Evolutionary conservation across 2,329 filamentous ascomycete species (phyloP).

Genomic region (Fusarium heterosporum): DNA sequence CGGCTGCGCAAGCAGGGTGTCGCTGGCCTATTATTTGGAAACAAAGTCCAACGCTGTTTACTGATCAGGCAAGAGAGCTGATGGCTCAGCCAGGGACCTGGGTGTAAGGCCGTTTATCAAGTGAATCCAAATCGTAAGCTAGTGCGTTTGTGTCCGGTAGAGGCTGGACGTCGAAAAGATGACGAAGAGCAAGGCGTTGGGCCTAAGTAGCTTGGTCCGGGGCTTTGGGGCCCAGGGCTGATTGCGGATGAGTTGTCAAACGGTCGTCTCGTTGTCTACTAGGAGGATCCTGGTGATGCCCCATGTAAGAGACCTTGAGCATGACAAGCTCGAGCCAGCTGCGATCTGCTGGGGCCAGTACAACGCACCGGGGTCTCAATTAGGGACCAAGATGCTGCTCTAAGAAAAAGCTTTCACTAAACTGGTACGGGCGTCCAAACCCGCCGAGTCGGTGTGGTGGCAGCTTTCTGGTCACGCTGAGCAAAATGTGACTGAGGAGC

Average conservation of each 20-base stretch:
- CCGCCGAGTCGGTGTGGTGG: slow-evolving; percentile 44
- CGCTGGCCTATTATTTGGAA: slow-evolving; percentile 47
- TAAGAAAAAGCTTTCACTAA: slow-evolving; percentile 38
- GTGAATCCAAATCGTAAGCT: slow-evolving; percentile 47
- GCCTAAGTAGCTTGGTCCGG: slow-evolving; percentile 46
- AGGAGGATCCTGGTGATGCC: slow-evolving; percentile 55
- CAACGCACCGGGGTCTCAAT: slow-evolving; percentile 57
- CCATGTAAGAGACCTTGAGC: slow-evolving; percentile 54
- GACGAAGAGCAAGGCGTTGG: slow-evolving; percentile 48
- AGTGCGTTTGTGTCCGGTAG: slow-evolving; percentile 48
- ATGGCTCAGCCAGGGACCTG: slow-evolving; percentile 47
- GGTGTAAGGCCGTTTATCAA: slow-evolving; percentile 49
- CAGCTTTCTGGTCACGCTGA: slow-evolving; percentile 42
- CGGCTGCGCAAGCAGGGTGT: slow-evolving; percentile 45
- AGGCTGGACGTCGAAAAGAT: slow-evolving; percentile 46
- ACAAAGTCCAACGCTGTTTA: slow-evolving; percentile 44
- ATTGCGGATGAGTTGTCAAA: slow-evolving; percentile 53
- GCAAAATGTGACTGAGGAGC: slow-evolving; percentile 39
- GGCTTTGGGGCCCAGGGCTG: slow-evolving; percentile 49
- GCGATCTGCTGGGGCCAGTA: slow-evolving; percentile 52
- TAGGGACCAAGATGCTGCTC: slow-evolving; percentile 42
- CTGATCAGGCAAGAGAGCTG: slow-evolving; percentile 48
- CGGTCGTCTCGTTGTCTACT: slow-evolving; percentile 53
- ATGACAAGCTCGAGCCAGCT: slow-evolving; percentile 58
- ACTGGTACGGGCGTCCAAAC: slow-evolving; percentile 40